These are phyloP conservation scores for Colletotrichum tofieldiae DNA, from an alignment of 2,329 filamentous ascomycete genomes.

Conservation along the genomic window DNA sequence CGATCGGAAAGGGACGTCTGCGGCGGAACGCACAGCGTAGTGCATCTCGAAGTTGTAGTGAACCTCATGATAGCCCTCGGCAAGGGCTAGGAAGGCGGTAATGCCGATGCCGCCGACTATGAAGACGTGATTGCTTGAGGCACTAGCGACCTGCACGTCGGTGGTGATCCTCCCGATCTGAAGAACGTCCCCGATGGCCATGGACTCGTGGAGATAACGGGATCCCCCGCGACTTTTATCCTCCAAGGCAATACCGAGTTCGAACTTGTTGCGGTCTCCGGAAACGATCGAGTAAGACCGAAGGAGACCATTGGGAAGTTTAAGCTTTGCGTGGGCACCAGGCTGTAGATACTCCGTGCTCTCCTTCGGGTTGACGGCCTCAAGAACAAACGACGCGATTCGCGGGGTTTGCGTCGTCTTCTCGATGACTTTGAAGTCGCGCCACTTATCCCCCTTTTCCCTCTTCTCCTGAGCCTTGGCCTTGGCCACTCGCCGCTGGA, in stretches of 20 bases:
- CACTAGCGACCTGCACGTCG: conserved; percentile 61
- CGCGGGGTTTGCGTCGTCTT: conserved; percentile 66
- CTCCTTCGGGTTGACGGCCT: conserved; percentile 56
- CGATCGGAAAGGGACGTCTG: conserved; percentile 70
- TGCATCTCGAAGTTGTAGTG: conserved; percentile 70
- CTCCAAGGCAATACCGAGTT: conserved; percentile 72
- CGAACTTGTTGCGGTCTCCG: conserved; percentile 65
- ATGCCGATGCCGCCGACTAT: conserved; percentile 77
- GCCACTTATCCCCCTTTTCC: conserved; percentile 57
- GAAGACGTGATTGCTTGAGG: conserved; percentile 73
- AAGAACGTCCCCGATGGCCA: conserved; percentile 65
- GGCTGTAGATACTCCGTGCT: conserved; percentile 50
- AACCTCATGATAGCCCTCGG: conserved; percentile 59
- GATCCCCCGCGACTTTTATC: conserved; percentile 73
- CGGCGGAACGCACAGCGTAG: conserved; percentile 68
- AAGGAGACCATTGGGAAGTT: conserved; percentile 69
- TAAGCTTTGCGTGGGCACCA: conserved; percentile 71
- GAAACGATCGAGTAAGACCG: conserved; percentile 74
- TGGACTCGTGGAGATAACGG: conserved; percentile 67
- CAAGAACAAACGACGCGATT: conserved; percentile 68
- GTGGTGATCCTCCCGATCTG: conserved; percentile 66
- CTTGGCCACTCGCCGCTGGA: conserved; percentile 67
- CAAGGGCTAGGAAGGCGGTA: conserved; percentile 72
- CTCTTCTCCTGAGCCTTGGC: conserved; percentile 51
- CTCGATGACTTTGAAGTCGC: conserved; percentile 63